phyloP scores from a whole-genome alignment of 2,329 filamentous ascomycete species.

The Alternaria sp. region DNA sequence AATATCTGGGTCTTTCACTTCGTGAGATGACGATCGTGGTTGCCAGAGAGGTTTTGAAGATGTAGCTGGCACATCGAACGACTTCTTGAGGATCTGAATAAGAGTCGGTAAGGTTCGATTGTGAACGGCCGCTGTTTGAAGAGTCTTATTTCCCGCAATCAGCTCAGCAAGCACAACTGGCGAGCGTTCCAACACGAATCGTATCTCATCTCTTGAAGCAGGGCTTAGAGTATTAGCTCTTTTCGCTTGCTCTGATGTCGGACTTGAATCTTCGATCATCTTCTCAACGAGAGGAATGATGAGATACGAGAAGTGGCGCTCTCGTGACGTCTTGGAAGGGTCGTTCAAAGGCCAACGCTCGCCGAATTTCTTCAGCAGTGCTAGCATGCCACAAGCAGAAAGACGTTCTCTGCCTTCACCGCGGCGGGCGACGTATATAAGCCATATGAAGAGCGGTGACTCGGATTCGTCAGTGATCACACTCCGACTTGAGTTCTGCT shows the following conservation, averaged over 20 bases:
- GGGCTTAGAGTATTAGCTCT: slow-evolving; percentile 46
- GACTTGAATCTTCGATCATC: slow-evolving; percentile 51
- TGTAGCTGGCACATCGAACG: slow-evolving; percentile 66
- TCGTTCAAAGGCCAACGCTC: slow-evolving; percentile 47
- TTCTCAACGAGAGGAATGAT: slow-evolving; percentile 57
- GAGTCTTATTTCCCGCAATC: slow-evolving; percentile 75
- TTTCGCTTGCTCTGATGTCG: slow-evolving; percentile 31
- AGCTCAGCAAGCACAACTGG: slow-evolving; percentile 79
- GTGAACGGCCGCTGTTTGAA: slow-evolving; percentile 85
- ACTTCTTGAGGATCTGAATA: slow-evolving; percentile 68
- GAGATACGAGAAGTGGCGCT: slow-evolving; percentile 53
- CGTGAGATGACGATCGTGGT: slow-evolving; percentile 39
- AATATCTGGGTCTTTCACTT: slow-evolving; percentile 33
- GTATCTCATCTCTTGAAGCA: slow-evolving; percentile 52
- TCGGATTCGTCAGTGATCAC: slow-evolving; percentile 52
- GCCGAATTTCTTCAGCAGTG: slow-evolving; percentile 45
- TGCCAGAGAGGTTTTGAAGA: slow-evolving; percentile 63
- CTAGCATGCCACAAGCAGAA: slow-evolving; percentile 50
- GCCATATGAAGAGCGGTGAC: slow-evolving; percentile 57
- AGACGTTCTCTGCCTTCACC: slow-evolving; percentile 51
- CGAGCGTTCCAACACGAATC: slow-evolving; percentile 57
- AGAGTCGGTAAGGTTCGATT: slow-evolving; percentile 67
- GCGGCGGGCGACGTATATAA: slow-evolving; percentile 53
- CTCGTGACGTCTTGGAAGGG: slow-evolving; percentile 46
- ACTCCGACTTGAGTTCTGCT: slow-evolving; percentile 35